These are phyloP conservation scores for Lachancea dasiensis DNA, from an alignment of 805 yeast species.

Conservation along the genomic window DNA sequence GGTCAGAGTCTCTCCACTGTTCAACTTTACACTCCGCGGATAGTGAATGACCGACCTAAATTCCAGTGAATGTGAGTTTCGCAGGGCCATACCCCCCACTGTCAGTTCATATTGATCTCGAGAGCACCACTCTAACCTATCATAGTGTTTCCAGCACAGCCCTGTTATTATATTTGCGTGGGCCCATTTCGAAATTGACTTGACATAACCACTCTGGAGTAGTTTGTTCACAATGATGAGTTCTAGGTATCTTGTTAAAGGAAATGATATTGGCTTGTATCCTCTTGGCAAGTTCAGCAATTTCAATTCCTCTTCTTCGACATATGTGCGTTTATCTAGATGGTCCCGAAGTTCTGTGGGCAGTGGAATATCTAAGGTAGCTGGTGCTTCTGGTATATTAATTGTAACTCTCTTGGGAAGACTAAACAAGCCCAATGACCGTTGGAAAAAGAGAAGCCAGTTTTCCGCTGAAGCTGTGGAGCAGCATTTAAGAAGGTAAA, in stretches of 20 bases:
- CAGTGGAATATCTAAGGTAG: constrained; percentile 26
- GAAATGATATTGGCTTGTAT: constrained; percentile 19
- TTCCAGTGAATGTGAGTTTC: constrained; percentile 51
- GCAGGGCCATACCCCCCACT: constrained; percentile 39
- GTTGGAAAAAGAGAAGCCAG: constrained; percentile 59
- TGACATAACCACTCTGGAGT: constrained; percentile 19
- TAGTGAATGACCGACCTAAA: constrained; percentile 44
- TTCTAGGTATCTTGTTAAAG: constrained; percentile 23
- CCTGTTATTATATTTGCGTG: constrained; percentile 36
- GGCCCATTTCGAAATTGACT: constrained; percentile 25
- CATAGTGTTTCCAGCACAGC: constrained; percentile 61
- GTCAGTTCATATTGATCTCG: constrained; percentile 40
- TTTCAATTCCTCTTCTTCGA: constrained; percentile 14
- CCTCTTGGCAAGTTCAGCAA: constrained; percentile 18
- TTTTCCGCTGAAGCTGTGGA: constrained; percentile 47
- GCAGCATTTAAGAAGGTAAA: constrained; percentile 53
- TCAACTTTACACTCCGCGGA: constrained; percentile 26
- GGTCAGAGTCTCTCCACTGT: constrained; percentile 19
- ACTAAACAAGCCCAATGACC: constrained; percentile 40
- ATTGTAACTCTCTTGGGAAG: constrained; percentile 41
- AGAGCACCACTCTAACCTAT: constrained; percentile 65
- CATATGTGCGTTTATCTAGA: constrained; percentile 10
- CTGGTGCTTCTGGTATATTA: constrained; percentile 37
- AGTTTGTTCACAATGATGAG: constrained; percentile 33
- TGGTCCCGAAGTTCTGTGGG: constrained; percentile 10